Conservation (phyloP, 2,329 filamentous ascomycete genomes). For the Myriosclerotinia duriaeana region DNA sequence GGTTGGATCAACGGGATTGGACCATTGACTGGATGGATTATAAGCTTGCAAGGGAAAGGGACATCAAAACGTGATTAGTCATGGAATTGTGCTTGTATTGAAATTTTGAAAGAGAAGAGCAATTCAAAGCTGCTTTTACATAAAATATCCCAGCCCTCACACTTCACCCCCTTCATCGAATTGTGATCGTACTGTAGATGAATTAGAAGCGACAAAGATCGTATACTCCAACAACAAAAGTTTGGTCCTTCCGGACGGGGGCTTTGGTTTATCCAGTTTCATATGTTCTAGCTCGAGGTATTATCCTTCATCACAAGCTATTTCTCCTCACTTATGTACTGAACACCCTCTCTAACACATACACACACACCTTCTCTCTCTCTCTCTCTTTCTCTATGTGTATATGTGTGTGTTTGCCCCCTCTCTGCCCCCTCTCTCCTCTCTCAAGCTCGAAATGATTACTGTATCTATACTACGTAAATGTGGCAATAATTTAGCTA, state of each 20-base stretch:
- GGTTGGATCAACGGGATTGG: constrained; percentile 5
- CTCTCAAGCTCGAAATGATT: background rate
- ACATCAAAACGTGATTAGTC: constrained; percentile 1
- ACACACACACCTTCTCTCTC: too few relatives aligned
- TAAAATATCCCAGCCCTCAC: background rate
- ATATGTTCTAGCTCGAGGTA: background rate
- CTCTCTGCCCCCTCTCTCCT: background rate
- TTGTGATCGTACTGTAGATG: background rate
- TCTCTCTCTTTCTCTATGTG: too few relatives aligned
- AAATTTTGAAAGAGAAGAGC: background rate
- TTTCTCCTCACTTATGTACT: background rate
- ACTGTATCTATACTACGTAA: background rate
- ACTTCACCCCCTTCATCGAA: background rate
- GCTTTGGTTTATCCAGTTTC: background rate
- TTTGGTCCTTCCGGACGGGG: background rate
- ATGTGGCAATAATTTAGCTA: constrained; percentile 2
- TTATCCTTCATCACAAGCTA: background rate
- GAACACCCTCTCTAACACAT: background rate
- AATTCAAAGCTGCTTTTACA: constrained; percentile 10
- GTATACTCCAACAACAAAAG: background rate
- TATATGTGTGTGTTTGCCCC: too few relatives aligned
- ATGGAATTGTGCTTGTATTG: background rate
- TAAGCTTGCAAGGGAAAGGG: constrained; percentile 4
- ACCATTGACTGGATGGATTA: background rate
- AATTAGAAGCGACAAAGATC: background rate